Percentiles rank a stretch among this genome's conserved stretches.
phyloP scores from a whole-genome alignment of 208 protist genomes.

The Phytomonas sp. region DNA sequence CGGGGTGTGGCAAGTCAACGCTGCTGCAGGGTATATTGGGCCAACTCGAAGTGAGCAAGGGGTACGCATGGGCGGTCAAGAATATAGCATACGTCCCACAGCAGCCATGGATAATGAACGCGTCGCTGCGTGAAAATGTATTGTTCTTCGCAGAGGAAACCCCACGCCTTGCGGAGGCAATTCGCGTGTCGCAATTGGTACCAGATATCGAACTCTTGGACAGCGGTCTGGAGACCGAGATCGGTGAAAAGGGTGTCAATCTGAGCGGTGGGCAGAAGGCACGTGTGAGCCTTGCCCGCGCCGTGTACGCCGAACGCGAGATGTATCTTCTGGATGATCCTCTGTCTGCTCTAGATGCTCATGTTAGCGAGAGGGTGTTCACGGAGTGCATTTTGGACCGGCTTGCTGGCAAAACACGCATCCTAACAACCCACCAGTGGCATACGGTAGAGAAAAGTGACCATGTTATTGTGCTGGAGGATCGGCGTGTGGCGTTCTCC shows the following conservation, averaged over 20 bases:
- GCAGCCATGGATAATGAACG: constrained; percentile 90
- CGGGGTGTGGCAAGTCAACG: constrained; percentile 66
- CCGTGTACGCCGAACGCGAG: constrained; percentile 78
- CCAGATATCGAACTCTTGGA: constrained; percentile 61
- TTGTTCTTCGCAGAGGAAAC: constrained; percentile 60
- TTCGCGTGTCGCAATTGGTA: constrained; percentile 53
- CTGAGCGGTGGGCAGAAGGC: constrained; percentile 84
- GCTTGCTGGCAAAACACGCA: constrained; percentile 68
- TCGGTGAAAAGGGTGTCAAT: constrained; percentile 37
- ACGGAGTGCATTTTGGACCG: constrained; percentile 31
- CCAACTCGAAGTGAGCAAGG: constrained; percentile 21
- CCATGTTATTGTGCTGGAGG: constrained; percentile 67
- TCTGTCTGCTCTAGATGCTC: constrained; percentile 89
- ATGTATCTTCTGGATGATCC: constrained; percentile 89
- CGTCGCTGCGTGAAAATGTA: constrained; percentile 90
- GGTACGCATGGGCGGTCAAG: constrained; percentile 18
- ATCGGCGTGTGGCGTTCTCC: constrained; percentile 27
- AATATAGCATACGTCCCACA: constrained; percentile 87
- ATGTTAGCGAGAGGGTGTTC: constrained; percentile 68
- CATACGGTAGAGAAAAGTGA: constrained; percentile 18
- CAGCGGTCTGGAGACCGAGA: constrained; percentile 31
- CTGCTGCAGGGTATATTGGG: constrained; percentile 36
- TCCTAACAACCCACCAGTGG: constrained; percentile 90
- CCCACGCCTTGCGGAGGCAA: constrained; percentile 12
- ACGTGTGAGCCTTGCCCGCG: constrained; percentile 78